A percentile compares a stretch with the other conserved stretches of the same genome.
These are phyloP conservation scores for Paspalum vaginatum DNA, from an alignment of 176 grass and related monocot genomes.

Conservation along the genomic window DNA sequence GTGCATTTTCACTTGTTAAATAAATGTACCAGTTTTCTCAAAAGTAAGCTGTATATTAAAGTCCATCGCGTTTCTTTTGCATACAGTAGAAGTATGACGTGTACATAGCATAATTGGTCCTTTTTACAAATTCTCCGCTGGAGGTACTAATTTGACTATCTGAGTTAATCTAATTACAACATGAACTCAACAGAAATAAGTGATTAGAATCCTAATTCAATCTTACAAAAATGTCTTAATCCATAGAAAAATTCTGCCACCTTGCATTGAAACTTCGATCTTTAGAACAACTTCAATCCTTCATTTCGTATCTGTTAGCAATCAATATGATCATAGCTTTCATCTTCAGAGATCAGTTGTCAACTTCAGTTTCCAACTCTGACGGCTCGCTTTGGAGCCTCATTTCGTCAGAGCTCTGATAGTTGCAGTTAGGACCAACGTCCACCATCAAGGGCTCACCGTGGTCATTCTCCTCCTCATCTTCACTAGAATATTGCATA, in stretches of 20 bases:
- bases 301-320: slow-evolving; percentile 38
- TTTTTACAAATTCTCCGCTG: slow-evolving; percentile 26
- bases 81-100: neutral
- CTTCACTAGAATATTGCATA: slow-evolving; percentile 50
- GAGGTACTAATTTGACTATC: neutral
- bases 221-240: slow-evolving; percentile 33
- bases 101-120: slow-evolving; percentile 20
- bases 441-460: slow-evolving; percentile 17
- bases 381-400: slow-evolving; percentile 30
- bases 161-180: slow-evolving; percentile 29
- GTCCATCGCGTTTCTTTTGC: neutral
- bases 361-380: slow-evolving; percentile 50
- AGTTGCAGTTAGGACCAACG: neutral
- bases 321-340: slow-evolving; percentile 29
- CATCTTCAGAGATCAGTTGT: slow-evolving; percentile 25
- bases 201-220: slow-evolving; percentile 34
- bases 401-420: slow-evolving; percentile 42
- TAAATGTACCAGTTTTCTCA: no score
- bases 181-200: neutral
- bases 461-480: slow-evolving; percentile 43
- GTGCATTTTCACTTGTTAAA: no score
- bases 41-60: neutral
- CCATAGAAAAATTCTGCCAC: slow-evolving; percentile 1
- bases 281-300: slow-evolving; percentile 25
- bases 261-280: slow-evolving; percentile 11